Evolutionary conservation across 2,329 filamentous ascomycete genomes (phyloP).

Genomic region (Aquanectria penicillioides): DNA sequence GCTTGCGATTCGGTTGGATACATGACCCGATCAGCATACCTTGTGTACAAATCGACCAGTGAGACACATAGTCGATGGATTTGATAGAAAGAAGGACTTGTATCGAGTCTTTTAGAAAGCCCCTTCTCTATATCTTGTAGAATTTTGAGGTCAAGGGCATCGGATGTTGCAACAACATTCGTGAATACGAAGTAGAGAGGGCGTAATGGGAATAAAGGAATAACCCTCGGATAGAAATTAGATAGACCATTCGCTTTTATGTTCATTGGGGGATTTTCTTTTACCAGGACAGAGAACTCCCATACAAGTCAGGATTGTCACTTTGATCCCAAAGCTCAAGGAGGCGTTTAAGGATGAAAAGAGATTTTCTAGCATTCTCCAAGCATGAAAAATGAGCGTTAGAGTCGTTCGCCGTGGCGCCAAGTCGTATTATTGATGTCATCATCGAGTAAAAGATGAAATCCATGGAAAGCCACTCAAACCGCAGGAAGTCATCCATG

Average conservation of each 20-base stretch:
- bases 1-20: neutral
- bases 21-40: neutral
- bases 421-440: neutral
- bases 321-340: neutral
- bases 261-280: too few relatives aligned
- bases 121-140: neutral
- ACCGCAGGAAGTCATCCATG: neutral
- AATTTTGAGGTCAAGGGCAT: neutral
- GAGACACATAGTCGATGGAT: neutral
- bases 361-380: neutral
- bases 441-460: conserved; percentile 7
- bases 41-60: neutral
- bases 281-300: neutral
- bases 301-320: neutral
- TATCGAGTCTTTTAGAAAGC: neutral
- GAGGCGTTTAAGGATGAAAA: neutral
- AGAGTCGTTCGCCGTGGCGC: neutral
- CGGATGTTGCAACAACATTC: conserved; percentile 1
- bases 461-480: conserved; percentile 2
- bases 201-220: conserved; percentile 1
- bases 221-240: neutral
- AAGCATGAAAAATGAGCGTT: conserved; percentile 1
- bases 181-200: conserved; percentile 1
- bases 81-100: neutral
- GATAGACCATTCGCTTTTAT: neutral